phyloP scores from a whole-genome alignment of 2,329 filamentous ascomycete species.

The Verticillium zaregamsianum region DNA sequence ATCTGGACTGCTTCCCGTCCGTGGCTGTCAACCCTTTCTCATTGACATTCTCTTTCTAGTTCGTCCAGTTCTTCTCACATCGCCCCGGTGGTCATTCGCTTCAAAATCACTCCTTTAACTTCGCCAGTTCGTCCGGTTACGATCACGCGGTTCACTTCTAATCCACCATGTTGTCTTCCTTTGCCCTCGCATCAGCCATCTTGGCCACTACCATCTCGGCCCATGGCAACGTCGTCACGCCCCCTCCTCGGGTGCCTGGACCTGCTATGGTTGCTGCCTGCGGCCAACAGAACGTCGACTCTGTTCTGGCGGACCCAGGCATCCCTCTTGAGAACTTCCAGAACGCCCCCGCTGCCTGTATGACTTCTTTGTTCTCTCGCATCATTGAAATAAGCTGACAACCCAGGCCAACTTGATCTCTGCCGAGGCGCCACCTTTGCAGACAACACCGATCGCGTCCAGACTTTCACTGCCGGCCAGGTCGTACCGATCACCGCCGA shows the following conservation, averaged over 20 bases:
- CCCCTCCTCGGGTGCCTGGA: constrained; percentile 35
- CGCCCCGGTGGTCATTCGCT: neutral
- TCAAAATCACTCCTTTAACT: too few relatives aligned
- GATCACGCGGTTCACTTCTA: neutral
- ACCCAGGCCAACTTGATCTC: constrained; percentile 28
- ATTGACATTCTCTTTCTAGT: neutral
- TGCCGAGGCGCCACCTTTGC: constrained; percentile 43
- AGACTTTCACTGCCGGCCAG: constrained; percentile 38
- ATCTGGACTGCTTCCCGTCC: neutral
- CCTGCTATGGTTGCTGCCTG: constrained; percentile 38
- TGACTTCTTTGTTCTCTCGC: constrained; percentile 2
- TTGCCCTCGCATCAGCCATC: constrained; percentile 10
- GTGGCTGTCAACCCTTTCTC: neutral
- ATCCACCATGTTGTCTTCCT: constrained; percentile 10
- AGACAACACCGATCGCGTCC: constrained; percentile 38
- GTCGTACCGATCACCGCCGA: constrained; percentile 34
- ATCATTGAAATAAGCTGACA: neutral
- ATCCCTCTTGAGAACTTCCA: constrained; percentile 27
- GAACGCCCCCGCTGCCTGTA: constrained; percentile 19
- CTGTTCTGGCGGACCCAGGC: constrained; percentile 28
- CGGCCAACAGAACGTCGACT: constrained; percentile 32
- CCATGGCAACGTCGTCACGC: constrained; percentile 39
- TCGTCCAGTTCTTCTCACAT: neutral
- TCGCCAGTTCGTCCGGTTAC: neutral
- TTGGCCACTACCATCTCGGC: constrained; percentile 25